phyloP scores from a whole-genome alignment of 164 flowering plant species.

The Berberis thunbergii region DNA sequence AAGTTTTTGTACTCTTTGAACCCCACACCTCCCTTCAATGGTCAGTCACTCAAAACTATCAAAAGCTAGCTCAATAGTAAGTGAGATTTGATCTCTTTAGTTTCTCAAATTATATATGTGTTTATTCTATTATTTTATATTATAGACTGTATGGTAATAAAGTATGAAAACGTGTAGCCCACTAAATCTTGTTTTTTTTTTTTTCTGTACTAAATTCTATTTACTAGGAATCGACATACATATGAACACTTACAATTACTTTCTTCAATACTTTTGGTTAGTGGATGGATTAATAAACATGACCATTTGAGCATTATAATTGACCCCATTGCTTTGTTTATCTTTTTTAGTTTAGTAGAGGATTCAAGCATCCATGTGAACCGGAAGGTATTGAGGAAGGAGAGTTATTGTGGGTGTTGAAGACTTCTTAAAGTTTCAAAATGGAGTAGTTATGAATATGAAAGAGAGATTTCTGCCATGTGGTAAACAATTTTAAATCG shows the following conservation, averaged over 20 bases:
- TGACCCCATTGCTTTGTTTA: too few relatives aligned
- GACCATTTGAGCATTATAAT: too few relatives aligned
- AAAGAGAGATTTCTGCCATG: too few relatives aligned
- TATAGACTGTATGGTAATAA: neutral
- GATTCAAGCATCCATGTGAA: too few relatives aligned
- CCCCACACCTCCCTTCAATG: neutral
- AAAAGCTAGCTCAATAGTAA: neutral
- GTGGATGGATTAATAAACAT: too few relatives aligned
- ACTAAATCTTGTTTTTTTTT: constrained; percentile 2
- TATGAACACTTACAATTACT: constrained; percentile 4
- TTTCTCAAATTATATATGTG: neutral
- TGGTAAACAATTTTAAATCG: too few relatives aligned
- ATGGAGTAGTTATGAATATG: too few relatives aligned
- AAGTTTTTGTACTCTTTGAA: neutral
- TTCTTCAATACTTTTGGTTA: neutral
- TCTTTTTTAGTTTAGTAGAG: too few relatives aligned
- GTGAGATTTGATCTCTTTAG: neutral
- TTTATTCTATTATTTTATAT: neutral
- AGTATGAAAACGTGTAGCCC: neutral
- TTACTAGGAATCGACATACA: neutral
- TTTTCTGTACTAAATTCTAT: neutral
- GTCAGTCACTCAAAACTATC: neutral
- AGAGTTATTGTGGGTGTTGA: too few relatives aligned
- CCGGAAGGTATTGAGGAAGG: too few relatives aligned
- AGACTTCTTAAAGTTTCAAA: too few relatives aligned